Conservation (phyloP, 1,284 basidiomycete species). For the Naganishia sp. region DNA sequence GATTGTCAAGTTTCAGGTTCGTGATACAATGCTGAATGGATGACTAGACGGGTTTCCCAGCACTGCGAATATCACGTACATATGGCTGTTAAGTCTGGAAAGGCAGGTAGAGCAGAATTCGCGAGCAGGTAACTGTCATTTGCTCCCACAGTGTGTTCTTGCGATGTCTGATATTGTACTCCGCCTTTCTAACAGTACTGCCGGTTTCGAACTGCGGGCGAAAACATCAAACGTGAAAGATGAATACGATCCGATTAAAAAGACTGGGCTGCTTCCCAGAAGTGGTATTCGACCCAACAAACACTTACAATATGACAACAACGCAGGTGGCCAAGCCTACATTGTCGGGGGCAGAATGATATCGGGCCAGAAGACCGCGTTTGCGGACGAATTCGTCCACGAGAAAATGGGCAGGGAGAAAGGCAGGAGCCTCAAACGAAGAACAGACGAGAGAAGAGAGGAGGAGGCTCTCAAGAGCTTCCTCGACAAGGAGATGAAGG, state of each 20-base stretch:
- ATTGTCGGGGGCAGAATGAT: constrained; percentile 67
- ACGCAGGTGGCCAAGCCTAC: constrained; percentile 67
- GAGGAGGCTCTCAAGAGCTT: constrained; percentile 64
- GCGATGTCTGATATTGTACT: neutral
- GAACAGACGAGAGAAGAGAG: constrained; percentile 61
- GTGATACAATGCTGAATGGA: neutral
- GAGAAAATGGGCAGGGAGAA: constrained; percentile 73
- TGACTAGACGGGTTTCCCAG: constrained; percentile 57
- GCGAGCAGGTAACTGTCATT: constrained; percentile 63
- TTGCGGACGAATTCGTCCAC: constrained; percentile 57
- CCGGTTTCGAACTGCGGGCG: constrained; percentile 15
- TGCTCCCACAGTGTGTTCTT: too few relatives aligned
- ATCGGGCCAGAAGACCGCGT: constrained; percentile 36
- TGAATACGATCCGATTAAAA: constrained; percentile 65
- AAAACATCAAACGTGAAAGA: constrained; percentile 56
- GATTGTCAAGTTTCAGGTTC: neutral
- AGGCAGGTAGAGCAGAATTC: constrained; percentile 78
- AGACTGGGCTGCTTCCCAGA: constrained; percentile 47
- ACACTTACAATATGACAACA: constrained; percentile 32
- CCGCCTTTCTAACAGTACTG: constrained; percentile 3
- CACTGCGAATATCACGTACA: constrained; percentile 89
- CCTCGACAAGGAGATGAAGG: constrained; percentile 52
- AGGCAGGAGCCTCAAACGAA: constrained; percentile 69
- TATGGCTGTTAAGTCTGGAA: constrained; percentile 69
- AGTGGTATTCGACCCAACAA: constrained; percentile 30